Evolutionary conservation across 1,284 basidiomycete species (phyloP).

Genomic region (Trichosporon sp.): DNA sequence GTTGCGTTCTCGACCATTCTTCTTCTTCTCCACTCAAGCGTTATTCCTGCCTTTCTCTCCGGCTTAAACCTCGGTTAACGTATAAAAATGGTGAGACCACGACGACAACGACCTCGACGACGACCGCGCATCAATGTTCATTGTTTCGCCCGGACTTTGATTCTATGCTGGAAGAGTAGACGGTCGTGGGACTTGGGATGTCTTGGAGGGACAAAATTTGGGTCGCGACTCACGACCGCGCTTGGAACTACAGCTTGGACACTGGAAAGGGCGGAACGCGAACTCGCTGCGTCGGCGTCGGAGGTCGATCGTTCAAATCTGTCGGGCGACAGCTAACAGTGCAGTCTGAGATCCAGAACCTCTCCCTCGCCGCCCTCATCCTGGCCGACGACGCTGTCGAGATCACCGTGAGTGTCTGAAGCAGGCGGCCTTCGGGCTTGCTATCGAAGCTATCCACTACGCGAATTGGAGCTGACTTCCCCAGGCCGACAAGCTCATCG

Average conservation of each 20-base stretch:
- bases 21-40: not conserved
- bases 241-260: not conserved
- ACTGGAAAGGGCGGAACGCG: not conserved
- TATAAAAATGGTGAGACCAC: conserved; percentile 19
- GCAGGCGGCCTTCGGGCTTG: not conserved
- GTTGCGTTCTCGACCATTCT: not conserved
- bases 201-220: not conserved
- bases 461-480: not conserved
- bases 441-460: not conserved
- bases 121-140: conserved; percentile 4
- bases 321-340: not conserved
- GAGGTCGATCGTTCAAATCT: not conserved
- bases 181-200: not conserved
- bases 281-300: not conserved
- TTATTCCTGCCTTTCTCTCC: conserved; percentile 13
- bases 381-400: conserved; percentile 95
- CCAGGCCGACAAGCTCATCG: conserved; percentile 86
- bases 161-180: not conserved
- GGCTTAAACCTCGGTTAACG: conserved; percentile 20
- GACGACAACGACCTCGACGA: not conserved
- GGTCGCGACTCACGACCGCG: not conserved
- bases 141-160: conserved; percentile 1
- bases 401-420: conserved; percentile 78
- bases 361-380: conserved; percentile 75
- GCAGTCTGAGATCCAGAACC: conserved; percentile 65